A percentile compares a stretch with the other conserved stretches of the same genome.
phyloP scores from a whole-genome alignment of 176 grass and related monocot genomes.

The Avena eriantha region DNA sequence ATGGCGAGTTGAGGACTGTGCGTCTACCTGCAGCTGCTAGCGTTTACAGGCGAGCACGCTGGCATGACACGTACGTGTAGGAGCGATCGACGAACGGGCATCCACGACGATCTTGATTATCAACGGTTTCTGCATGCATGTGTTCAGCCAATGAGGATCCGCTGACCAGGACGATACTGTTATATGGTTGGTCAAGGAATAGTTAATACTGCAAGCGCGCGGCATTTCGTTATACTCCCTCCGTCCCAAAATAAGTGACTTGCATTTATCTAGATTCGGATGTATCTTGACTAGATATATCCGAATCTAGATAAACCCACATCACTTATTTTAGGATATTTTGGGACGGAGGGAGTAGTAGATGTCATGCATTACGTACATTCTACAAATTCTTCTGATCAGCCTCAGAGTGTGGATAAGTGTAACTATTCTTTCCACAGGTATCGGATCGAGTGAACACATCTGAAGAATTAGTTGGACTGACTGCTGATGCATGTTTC shows the following conservation, averaged over 20 bases:
- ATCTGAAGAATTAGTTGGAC: neutral
- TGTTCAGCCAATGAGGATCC: slow-evolving; percentile 34
- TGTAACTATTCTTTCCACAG: neutral
- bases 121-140: neutral
- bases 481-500: neutral
- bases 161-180: slow-evolving; percentile 17
- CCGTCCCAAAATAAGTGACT: too few relatives aligned
- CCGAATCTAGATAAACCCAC: too few relatives aligned
- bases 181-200: slow-evolving; percentile 18
- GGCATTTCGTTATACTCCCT: neutral
- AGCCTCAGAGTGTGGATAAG: neutral
- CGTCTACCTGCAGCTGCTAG: neutral
- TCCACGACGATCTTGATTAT: neutral
- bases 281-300: too few relatives aligned
- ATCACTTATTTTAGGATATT: too few relatives aligned
- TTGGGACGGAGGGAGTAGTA: too few relatives aligned
- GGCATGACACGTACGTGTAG: slow-evolving; percentile 20
- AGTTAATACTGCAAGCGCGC: neutral
- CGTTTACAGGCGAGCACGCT: slow-evolving; percentile 23
- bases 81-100: neutral
- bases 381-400: neutral
- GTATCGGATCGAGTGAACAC: neutral
- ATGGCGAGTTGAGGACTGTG: neutral
- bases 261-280: too few relatives aligned
- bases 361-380: slow-evolving; percentile 1